phyloP scores from a whole-genome alignment of 305 asterid genomes.

The Fraxinus sp. region DNA sequence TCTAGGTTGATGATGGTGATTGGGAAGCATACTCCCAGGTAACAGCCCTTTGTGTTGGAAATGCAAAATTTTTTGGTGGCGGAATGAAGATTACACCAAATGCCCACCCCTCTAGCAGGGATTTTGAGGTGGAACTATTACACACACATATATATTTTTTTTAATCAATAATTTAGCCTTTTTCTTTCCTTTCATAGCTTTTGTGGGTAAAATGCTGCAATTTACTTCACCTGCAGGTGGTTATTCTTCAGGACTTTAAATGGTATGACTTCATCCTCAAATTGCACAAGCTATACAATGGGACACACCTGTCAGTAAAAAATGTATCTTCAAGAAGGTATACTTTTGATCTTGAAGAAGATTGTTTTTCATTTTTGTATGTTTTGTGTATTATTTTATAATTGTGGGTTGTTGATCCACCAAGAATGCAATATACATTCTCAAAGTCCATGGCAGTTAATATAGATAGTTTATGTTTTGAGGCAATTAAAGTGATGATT shows the following conservation, averaged over 20 bases:
- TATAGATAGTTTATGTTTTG: not conserved
- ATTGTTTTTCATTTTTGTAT: constrained; percentile 10
- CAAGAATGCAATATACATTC: constrained; percentile 1
- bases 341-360: constrained; percentile 9
- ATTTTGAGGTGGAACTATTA: constrained; percentile 56
- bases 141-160: not conserved
- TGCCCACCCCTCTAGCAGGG: constrained; percentile 58
- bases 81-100: constrained; percentile 89
- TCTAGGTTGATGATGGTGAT: constrained; percentile 72
- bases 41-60: constrained; percentile 87
- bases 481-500: not conserved
- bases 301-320: constrained; percentile 79
- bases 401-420: not conserved
- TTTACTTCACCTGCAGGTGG: constrained; percentile 51
- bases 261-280: constrained; percentile 82
- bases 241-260: constrained; percentile 79
- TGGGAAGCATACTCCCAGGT: constrained; percentile 81
- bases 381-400: constrained; percentile 14
- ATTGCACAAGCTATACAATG: constrained; percentile 72
- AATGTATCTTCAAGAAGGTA: constrained; percentile 81
- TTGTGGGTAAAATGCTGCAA: not conserved
- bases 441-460: not conserved
- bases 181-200: not conserved
- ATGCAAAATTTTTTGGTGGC: constrained; percentile 84
- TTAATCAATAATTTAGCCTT: not conserved